Percentiles rank a stretch among this genome's conserved stretches.
Conservation (phyloP, 495 filamentous ascomycete genomes). For the Penicillium soppii region DNA sequence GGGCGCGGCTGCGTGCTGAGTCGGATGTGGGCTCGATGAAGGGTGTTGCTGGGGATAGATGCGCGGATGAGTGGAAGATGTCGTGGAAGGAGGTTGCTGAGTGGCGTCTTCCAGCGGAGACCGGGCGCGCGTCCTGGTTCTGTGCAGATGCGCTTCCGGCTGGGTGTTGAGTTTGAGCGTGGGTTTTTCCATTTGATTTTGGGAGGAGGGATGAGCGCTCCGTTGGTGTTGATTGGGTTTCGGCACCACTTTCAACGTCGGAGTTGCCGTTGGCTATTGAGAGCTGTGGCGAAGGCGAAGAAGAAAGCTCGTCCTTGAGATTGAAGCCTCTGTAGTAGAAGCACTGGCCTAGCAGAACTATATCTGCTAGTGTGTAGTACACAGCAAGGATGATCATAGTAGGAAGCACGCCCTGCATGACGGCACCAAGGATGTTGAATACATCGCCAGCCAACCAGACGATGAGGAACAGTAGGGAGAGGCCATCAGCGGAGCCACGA, state of each 20-base stretch:
- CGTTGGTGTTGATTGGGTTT: conserved; percentile 22
- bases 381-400: conserved; percentile 96
- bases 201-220: conserved; percentile 35
- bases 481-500: conserved; percentile 79
- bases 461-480: conserved; percentile 85
- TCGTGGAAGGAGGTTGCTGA: conserved; percentile 35
- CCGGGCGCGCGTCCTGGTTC: conserved; percentile 3
- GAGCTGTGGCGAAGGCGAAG: conserved; percentile 18
- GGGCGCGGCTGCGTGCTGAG: conserved; percentile 7
- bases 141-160: conserved; percentile 5
- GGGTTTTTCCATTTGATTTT: conserved; percentile 23
- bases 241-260: conserved; percentile 10
- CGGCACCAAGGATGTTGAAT: conserved; percentile 91
- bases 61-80: conserved; percentile 44
- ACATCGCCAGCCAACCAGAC: conserved; percentile 93
- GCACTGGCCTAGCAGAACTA: conserved; percentile 82
- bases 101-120: conserved; percentile 20
- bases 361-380: conserved; percentile 92
- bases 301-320: conserved; percentile 52
- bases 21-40: conserved; percentile 42
- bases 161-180: conserved; percentile 13
- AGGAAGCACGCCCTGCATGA: conserved; percentile 89
- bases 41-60: conserved; percentile 80
- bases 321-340: conserved; percentile 92
- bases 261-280: conserved; percentile 6